A percentile compares a stretch with the other conserved stretches of the same genome.
These are phyloP conservation scores for Pyrenophora tritici-repentis DNA, from an alignment of 2,329 filamentous ascomycete species.

Conservation along the genomic window DNA sequence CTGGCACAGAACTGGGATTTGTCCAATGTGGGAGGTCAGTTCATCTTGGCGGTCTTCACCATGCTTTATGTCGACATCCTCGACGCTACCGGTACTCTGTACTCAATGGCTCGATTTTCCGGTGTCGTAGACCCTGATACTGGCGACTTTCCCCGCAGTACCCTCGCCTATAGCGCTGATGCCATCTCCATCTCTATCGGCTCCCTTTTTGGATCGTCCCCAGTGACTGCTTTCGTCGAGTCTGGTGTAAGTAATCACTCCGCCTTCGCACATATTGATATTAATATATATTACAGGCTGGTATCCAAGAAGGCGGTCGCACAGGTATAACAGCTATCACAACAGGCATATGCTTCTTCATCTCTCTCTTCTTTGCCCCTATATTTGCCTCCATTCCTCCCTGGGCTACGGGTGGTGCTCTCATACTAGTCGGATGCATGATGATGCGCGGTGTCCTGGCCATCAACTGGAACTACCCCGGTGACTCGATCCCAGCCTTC, in stretches of 20 bases:
- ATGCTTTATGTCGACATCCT: constrained; percentile 91
- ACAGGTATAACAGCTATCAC: constrained; percentile 80
- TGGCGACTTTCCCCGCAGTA: constrained; percentile 86
- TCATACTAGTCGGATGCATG: constrained; percentile 82
- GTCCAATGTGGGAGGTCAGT: constrained; percentile 70
- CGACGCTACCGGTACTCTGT: constrained; percentile 79
- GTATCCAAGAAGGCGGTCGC: constrained; percentile 83
- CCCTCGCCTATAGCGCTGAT: constrained; percentile 82
- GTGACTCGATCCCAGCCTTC: constrained; percentile 83
- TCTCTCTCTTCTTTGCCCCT: constrained; percentile 85
- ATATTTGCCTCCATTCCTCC: constrained; percentile 89
- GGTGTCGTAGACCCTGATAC: constrained; percentile 79
- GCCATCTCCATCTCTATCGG: constrained; percentile 81
- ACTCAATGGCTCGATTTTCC: constrained; percentile 86
- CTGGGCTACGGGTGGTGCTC: constrained; percentile 87
- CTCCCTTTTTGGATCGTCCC: constrained; percentile 75
- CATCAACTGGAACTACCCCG: constrained; percentile 84
- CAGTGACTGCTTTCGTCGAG: constrained; percentile 86
- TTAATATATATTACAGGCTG: constrained; percentile 50
- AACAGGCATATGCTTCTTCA: constrained; percentile 76
- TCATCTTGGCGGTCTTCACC: constrained; percentile 81
- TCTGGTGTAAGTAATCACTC: constrained; percentile 63
- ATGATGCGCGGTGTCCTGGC: constrained; percentile 79
- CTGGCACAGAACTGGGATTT: constrained; percentile 76
- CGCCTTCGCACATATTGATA: neutral